Base-by-base conservation (phyloP, 2,329 filamentous ascomycete genomes). In the Fusarium vanettenii region DNA sequence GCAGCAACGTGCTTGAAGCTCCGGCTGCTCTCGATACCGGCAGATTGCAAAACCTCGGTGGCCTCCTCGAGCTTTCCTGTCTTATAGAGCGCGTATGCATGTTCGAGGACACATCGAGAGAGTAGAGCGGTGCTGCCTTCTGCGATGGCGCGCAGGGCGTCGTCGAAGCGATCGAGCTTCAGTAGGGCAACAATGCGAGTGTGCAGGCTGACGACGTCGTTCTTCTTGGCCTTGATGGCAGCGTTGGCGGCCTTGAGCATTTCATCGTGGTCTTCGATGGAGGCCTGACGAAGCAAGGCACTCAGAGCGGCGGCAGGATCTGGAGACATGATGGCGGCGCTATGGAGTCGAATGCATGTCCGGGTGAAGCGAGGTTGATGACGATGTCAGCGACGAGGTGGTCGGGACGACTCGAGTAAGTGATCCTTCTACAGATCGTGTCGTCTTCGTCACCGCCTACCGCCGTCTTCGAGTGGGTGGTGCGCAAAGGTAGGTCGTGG, bases 21-120 rank as follows among this genome's bases (percentile, higher is more conserved):
- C 60, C 83, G 80, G 71, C 60, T 75, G 9, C 84, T 76, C 5
- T 78, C 66, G 27, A 79, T 29, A 9, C 80, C 79, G 13, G 74
- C 75, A 13, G 84, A 75, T 18, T 83, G 78, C 20, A 89, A 79
- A 18, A 85, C 72, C 3, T 80, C 82, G 29, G 89, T 87, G n/a
- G 94, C 94, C 66, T 92, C 91, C 22, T 88, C 85, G 1, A 94
- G 88, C 73, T 91, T 87, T 27, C 93, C 93, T 1, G 90, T 89
- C 85, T 95, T 97, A 85, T 97, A 97, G 22, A 95, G 87, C n/a
- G 93, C 92, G 85, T 97, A 97, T 3, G 93, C 90, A 80, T 92
- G 92, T 82, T 95, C 94, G 50, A 95, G 86, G 18, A 84, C 79
- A 75, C 92, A 94, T 67, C 84, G 84, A 43, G 89, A 85, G 80